Evolutionary conservation across 2,329 filamentous ascomycete species (phyloP).

Genomic region (Monosporascus cannonballus): DNA sequence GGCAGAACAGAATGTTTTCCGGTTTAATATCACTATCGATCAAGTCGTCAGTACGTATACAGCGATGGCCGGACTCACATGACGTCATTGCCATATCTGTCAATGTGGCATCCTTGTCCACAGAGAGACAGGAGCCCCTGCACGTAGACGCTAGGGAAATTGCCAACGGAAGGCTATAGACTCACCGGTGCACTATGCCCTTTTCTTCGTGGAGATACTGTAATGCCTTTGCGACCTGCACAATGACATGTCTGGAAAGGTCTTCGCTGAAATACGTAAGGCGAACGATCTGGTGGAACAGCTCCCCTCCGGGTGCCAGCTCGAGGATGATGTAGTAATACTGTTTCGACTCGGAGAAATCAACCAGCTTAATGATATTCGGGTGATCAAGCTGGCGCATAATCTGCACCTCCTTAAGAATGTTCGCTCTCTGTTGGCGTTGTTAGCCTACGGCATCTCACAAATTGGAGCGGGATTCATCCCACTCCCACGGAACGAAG

Average conservation of each 20-base stretch:
- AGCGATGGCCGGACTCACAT: slow-evolving; percentile 1
- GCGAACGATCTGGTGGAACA: slow-evolving; percentile 97
- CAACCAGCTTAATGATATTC: slow-evolving; percentile 89
- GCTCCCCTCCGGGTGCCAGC: slow-evolving; percentile 86
- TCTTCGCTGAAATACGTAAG: slow-evolving; percentile 98
- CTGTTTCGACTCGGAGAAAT: slow-evolving; percentile 88
- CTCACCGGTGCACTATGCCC: slow-evolving; percentile 94
- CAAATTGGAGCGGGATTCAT: not conserved
- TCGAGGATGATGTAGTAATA: slow-evolving; percentile 98
- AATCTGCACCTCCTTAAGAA: slow-evolving; percentile 96
- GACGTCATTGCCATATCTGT: slow-evolving; percentile 9
- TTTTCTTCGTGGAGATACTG: slow-evolving; percentile 92
- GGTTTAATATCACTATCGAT: slow-evolving; percentile 84
- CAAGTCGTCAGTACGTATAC: slow-evolving; percentile 10
- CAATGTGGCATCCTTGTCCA: slow-evolving; percentile 1
- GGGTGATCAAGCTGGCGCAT: slow-evolving; percentile 96
- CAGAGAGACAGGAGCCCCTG: no score
- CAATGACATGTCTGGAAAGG: slow-evolving; percentile 87
- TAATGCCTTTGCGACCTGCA: slow-evolving; percentile 89
- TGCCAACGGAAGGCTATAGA: slow-evolving; percentile 5
- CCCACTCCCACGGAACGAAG: slow-evolving; percentile 10
- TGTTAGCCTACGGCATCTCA: slow-evolving; percentile 20
- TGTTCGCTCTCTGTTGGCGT: slow-evolving; percentile 75
- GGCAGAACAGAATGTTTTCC: slow-evolving; percentile 92
- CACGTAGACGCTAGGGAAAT: no score